Percentiles rank a stretch among this genome's conserved stretches.
Conservation (phyloP, 2,329 filamentous ascomycete genomes). For the Alternaria ethzedia region DNA sequence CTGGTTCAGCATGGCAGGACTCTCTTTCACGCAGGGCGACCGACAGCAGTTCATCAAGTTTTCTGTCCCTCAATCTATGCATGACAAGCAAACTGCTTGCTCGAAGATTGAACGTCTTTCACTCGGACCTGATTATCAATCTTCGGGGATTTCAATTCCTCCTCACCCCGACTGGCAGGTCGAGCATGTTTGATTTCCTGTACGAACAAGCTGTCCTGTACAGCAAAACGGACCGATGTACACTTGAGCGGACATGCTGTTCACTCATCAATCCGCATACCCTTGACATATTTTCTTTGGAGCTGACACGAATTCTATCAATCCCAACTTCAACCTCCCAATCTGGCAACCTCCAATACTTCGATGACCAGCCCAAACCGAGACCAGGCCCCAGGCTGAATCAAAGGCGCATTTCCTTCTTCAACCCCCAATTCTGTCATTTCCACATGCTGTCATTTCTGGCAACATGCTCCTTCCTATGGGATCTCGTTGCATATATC, state of each 20-base stretch:
- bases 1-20: not conserved
- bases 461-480: not conserved
- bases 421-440: not conserved
- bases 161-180: not conserved
- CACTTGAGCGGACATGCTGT: not conserved
- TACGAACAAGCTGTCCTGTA: not conserved
- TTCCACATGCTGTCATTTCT: not conserved
- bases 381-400: not conserved
- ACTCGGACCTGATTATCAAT: not conserved
- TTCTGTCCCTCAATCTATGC: not conserved
- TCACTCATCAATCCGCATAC: not conserved
- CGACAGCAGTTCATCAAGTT: not conserved
- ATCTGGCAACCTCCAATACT: not conserved
- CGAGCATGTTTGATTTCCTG: not conserved
- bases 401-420: not conserved
- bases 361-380: not conserved
- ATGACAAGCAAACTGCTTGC: not conserved
- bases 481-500: not conserved
- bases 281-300: not conserved
- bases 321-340: not conserved
- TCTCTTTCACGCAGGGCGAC: not conserved
- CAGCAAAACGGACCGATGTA: not conserved
- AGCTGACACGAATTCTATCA: not conserved
- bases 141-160: not conserved
- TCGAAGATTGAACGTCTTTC: not conserved